Conservation (phyloP, 352 stramenopile genomes). For the Phytophthora cactorum region DNA sequence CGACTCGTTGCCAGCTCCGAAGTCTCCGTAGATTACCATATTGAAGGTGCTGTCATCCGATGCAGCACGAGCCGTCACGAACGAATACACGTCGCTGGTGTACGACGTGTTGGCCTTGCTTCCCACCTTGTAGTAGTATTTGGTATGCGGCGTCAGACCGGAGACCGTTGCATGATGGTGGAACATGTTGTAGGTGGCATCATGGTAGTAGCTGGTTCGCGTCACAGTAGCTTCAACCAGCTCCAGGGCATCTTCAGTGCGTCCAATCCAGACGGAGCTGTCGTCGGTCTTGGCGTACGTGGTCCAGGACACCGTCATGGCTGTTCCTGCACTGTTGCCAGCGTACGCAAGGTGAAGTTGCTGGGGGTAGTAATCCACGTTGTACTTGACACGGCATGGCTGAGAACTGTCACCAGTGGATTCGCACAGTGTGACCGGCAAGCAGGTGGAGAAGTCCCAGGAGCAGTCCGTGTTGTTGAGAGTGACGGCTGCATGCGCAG, state of each 20-base stretch:
- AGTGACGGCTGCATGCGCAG: not conserved
- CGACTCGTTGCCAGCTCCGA: constrained; percentile 47
- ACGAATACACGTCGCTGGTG: constrained; percentile 26
- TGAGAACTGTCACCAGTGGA: constrained; percentile 2
- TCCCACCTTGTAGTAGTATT: constrained; percentile 29
- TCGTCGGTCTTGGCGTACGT: constrained; percentile 45
- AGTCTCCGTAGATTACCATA: constrained; percentile 61
- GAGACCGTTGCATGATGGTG: constrained; percentile 45
- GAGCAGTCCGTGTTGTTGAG: constrained; percentile 21
- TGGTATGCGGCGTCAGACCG: constrained; percentile 29
- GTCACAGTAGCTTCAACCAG: constrained; percentile 15
- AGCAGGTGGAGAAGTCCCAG: constrained; percentile 3
- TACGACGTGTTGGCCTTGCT: constrained; percentile 27
- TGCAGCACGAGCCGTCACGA: constrained; percentile 33
- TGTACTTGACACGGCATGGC: constrained; percentile 17
- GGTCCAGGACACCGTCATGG: constrained; percentile 57
- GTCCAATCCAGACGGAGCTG: constrained; percentile 51
- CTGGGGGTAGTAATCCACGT: constrained; percentile 38
- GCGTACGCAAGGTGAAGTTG: constrained; percentile 60
- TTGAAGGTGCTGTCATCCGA: constrained; percentile 42
- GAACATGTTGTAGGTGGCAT: constrained; percentile 52
- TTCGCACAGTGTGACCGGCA: constrained; percentile 13
- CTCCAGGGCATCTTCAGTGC: constrained; percentile 22
- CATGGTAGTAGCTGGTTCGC: constrained; percentile 50
- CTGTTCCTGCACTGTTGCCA: constrained; percentile 36